Percentiles rank a stretch among this genome's conserved stretches.
Conservation (phyloP, 2,329 filamentous ascomycete genomes). For the Neofusicoccum parvum region DNA sequence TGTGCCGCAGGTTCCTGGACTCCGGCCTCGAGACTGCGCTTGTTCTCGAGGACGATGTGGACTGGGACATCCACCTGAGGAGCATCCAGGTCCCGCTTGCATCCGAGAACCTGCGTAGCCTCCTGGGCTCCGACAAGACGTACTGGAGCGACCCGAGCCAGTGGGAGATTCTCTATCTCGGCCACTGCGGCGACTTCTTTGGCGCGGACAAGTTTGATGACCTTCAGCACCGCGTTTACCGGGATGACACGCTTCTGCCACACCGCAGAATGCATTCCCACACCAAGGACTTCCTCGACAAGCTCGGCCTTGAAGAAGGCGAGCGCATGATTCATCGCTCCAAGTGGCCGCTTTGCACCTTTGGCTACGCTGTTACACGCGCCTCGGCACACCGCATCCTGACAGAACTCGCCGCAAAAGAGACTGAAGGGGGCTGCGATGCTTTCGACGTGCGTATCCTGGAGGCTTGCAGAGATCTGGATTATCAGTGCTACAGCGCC, state of each 20-base stretch:
- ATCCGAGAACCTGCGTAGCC: conserved; percentile 32
- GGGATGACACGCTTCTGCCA: conserved; percentile 34
- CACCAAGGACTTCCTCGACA: conserved; percentile 32
- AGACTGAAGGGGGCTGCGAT: conserved; percentile 26
- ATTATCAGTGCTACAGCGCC: conserved; percentile 39
- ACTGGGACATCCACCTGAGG: conserved; percentile 43
- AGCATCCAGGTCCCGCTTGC: conserved; percentile 36
- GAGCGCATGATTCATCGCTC: conserved; percentile 38
- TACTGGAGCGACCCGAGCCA: conserved; percentile 35
- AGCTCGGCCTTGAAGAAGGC: conserved; percentile 30
- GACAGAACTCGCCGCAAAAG: conserved; percentile 24
- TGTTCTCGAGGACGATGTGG: conserved; percentile 45
- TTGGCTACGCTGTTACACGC: conserved; percentile 42
- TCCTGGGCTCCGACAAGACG: conserved; percentile 30
- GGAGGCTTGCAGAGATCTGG: conserved; percentile 40
- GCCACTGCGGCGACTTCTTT: conserved; percentile 44
- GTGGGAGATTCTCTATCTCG: conserved; percentile 45
- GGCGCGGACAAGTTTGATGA: conserved; percentile 24
- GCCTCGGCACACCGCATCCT: conserved; percentile 35
- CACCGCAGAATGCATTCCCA: conserved; percentile 31
- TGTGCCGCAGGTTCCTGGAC: conserved; percentile 35
- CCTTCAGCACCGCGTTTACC: conserved; percentile 30
- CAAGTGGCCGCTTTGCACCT: conserved; percentile 43
- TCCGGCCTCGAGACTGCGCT: conserved; percentile 36
- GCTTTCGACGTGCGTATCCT: conserved; percentile 45